Percentiles rank a stretch among this genome's conserved stretches.
phyloP scores from a whole-genome alignment of 148 eudicot species.

The Suaeda aralocaspica region DNA sequence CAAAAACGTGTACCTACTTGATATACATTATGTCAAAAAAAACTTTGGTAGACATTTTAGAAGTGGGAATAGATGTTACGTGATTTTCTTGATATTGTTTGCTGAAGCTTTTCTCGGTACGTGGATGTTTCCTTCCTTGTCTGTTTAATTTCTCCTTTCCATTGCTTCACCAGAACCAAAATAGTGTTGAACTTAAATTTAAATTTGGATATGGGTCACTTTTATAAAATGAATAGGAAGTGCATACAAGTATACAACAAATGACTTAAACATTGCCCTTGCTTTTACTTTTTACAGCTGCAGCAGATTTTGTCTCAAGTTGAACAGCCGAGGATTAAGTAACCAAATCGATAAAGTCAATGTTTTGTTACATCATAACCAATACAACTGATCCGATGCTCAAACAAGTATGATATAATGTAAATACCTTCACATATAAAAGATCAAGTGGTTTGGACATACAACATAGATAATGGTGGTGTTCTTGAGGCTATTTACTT shows the following conservation, averaged over 20 bases:
- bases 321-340: not conserved
- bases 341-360: not conserved
- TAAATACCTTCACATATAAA: not conserved
- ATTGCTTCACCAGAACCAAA: not conserved
- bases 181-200: not conserved
- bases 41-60: no score
- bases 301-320: conserved; percentile 14
- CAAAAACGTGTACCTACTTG: no score
- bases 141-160: not conserved
- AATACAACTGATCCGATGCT: not conserved
- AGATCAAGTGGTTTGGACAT: not conserved
- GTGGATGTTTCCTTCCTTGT: not conserved
- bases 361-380: not conserved
- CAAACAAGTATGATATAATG: not conserved
- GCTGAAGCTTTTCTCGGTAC: no score
- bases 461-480: no score
- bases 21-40: no score
- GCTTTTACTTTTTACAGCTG: conserved; percentile 21
- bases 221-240: no score
- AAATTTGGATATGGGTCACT: no score
- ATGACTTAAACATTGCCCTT: not conserved
- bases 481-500: no score
- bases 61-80: no score
- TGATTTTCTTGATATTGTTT: no score
- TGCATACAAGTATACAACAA: not conserved